Evolutionary conservation across 2,329 filamentous ascomycete species (phyloP).

Genomic region (Capronia americana): DNA sequence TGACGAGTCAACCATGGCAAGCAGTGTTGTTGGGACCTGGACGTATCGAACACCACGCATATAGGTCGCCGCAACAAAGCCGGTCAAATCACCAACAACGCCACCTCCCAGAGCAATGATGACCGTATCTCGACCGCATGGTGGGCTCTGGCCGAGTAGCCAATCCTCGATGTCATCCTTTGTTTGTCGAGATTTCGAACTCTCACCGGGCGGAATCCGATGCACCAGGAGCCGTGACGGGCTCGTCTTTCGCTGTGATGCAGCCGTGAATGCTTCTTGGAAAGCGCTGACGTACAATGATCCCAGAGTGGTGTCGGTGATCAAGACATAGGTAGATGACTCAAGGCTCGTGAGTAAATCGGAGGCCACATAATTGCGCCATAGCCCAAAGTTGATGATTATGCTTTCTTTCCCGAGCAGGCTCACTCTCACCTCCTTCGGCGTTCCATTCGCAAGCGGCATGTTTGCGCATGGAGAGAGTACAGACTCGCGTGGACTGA

Average conservation of each 20-base stretch:
- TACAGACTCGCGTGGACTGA: neutral
- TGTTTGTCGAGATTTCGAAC: conserved; percentile 88
- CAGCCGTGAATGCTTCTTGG: conserved; percentile 66
- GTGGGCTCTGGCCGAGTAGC: conserved; percentile 80
- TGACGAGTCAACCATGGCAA: conserved; percentile 98
- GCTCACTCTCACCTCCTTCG: conserved; percentile 60
- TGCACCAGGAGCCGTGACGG: conserved; percentile 78
- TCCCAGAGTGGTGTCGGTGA: conserved; percentile 93
- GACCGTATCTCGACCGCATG: conserved; percentile 92
- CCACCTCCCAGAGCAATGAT: conserved; percentile 94
- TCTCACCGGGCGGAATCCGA: conserved; percentile 87
- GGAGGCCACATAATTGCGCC: conserved; percentile 78
- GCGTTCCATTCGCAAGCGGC: conserved; percentile 35
- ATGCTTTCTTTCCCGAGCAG: conserved; percentile 92
- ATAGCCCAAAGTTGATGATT: conserved; percentile 88
- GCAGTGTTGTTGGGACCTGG: conserved; percentile 91
- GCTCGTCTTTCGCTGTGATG: conserved; percentile 45
- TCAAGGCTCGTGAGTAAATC: conserved; percentile 79
- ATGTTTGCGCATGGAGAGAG: conserved; percentile 25
- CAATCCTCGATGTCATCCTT: conserved; percentile 98
- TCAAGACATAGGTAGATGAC: conserved; percentile 92
- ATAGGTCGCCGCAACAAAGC: conserved; percentile 96
- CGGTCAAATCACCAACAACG: conserved; percentile 97
- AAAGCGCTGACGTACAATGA: conserved; percentile 82
- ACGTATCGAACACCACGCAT: conserved; percentile 97